Percentiles rank a stretch among this genome's conserved stretches.
Conservation (phyloP, 2,329 filamentous ascomycete species). For the Pseudogymnoascus sp. region DNA sequence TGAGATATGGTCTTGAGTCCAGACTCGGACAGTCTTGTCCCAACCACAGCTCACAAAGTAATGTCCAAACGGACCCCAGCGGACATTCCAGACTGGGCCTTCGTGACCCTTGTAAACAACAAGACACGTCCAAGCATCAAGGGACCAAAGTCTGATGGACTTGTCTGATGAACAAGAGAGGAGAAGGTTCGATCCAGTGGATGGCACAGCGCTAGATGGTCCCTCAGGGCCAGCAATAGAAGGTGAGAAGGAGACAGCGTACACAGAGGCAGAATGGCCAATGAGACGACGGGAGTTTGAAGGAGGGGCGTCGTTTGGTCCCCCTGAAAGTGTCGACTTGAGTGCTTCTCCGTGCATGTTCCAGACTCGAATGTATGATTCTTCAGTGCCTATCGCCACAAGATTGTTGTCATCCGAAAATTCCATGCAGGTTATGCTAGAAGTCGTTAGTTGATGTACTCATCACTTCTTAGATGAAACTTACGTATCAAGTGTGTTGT, state of each 20-base stretch:
- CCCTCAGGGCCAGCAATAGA: conserved; percentile 24
- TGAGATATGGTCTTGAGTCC: conserved; percentile 87
- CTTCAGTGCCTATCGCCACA: conserved; percentile 79
- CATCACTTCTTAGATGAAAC: conserved; percentile 24
- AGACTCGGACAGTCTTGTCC: conserved; percentile 84
- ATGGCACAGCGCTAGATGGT: conserved; percentile 22
- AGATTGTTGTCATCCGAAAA: conserved; percentile 87
- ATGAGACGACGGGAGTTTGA: conserved; percentile 69
- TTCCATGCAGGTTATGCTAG: conserved; percentile 81
- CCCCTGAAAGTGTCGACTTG: conserved; percentile 54
- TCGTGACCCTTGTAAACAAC: conserved; percentile 92
- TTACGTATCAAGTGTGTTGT: conserved; percentile 88
- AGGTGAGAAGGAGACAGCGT: conserved; percentile 74
- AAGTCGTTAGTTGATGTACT: conserved; percentile 18
- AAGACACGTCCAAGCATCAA: conserved; percentile 85
- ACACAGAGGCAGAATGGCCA: conserved; percentile 85
- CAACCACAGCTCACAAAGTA: conserved; percentile 86
- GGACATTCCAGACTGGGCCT: conserved; percentile 77
- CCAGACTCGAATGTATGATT: conserved; percentile 96
- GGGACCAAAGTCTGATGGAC: conserved; percentile 83
- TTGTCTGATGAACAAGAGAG: conserved; percentile 83
- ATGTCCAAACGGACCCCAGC: conserved; percentile 88
- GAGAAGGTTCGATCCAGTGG: conserved; percentile 62
- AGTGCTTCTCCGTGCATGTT: conserved; percentile 78
- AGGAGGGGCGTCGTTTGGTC: conserved; percentile 53